Conservation (phyloP, 1,139 yeast genomes). For the Nakaseomyces bracarensis region DNA sequence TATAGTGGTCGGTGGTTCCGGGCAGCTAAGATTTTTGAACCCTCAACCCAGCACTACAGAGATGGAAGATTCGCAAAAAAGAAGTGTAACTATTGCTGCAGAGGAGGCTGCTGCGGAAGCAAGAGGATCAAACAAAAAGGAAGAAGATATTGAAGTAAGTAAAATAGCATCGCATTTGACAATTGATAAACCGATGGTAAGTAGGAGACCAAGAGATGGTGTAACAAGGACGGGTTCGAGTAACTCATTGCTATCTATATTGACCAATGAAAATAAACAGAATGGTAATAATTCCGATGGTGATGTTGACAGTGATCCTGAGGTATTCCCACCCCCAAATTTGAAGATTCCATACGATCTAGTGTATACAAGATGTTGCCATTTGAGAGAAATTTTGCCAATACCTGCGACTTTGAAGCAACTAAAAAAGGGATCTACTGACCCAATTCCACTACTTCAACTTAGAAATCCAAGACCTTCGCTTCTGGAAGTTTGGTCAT, state of each 20-base stretch:
- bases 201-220: conserved; percentile 25
- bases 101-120: conserved; percentile 35
- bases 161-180: conserved; percentile 38
- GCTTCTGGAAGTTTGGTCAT: conserved; percentile 61
- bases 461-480: conserved; percentile 68
- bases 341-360: conserved; percentile 46
- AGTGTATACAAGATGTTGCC: conserved; percentile 86
- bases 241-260: conserved; percentile 19
- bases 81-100: conserved; percentile 29
- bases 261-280: conserved; percentile 19
- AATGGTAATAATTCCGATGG: conserved; percentile 7
- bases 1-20: conserved; percentile 72
- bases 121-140: conserved; percentile 32
- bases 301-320: conserved; percentile 14
- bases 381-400: conserved; percentile 82
- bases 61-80: conserved; percentile 18
- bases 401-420: conserved; percentile 87
- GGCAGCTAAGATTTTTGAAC: conserved; percentile 41
- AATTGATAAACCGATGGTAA: conserved; percentile 46
- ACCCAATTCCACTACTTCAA: conserved; percentile 58
- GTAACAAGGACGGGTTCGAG: conserved; percentile 20
- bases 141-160: conserved; percentile 40
- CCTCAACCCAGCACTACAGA: conserved; percentile 17
- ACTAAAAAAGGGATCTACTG: conserved; percentile 59
- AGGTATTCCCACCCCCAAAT: conserved; percentile 24